These are phyloP conservation scores for Trichothecium roseum DNA, from an alignment of 2,329 filamentous ascomycete species.

Conservation along the genomic window DNA sequence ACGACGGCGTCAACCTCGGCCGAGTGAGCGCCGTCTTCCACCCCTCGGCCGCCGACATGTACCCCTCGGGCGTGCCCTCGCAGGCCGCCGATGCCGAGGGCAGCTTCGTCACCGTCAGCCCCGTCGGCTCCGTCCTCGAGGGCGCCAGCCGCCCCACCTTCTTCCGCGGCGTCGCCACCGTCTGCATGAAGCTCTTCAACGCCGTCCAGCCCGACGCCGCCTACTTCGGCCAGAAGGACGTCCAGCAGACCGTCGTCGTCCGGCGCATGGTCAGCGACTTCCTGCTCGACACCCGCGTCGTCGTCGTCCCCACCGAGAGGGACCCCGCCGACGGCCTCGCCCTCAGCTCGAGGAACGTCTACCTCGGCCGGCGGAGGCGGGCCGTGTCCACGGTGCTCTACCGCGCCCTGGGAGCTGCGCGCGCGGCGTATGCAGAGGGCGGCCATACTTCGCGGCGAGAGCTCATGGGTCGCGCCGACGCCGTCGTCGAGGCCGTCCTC, in stretches of 20 bases:
- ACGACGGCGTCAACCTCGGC: conserved; percentile 48
- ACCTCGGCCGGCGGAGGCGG: conserved; percentile 68
- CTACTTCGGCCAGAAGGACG: conserved; percentile 96
- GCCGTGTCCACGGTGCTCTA: conserved; percentile 62
- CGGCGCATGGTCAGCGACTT: conserved; percentile 82
- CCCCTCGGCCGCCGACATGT: conserved; percentile 75
- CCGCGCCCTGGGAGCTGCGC: conserved; percentile 59
- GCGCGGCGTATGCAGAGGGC: conserved; percentile 50
- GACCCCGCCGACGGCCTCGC: conserved; percentile 72
- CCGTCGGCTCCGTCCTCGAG: conserved; percentile 71
- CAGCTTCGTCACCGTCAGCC: conserved; percentile 85
- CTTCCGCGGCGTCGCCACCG: conserved; percentile 90
- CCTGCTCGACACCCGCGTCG: conserved; percentile 63
- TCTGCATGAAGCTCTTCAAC: conserved; percentile 71
- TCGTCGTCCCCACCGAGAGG: conserved; percentile 63
- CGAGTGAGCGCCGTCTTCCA: conserved; percentile 77
- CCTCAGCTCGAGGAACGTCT: conserved; percentile 88
- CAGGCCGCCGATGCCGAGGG: conserved; percentile 67
- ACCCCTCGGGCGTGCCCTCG: conserved; percentile 67
- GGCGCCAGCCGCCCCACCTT: conserved; percentile 83
- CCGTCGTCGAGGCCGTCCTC: conserved; percentile 43
- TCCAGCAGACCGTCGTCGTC: conserved; percentile 91
- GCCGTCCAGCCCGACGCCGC: conserved; percentile 52
- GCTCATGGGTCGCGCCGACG: conserved; percentile 62
- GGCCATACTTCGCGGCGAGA: conserved; percentile 41